Evolutionary conservation across 2,329 filamentous ascomycete genomes (phyloP).

Genomic region (Emericellopsis cladophorae): DNA sequence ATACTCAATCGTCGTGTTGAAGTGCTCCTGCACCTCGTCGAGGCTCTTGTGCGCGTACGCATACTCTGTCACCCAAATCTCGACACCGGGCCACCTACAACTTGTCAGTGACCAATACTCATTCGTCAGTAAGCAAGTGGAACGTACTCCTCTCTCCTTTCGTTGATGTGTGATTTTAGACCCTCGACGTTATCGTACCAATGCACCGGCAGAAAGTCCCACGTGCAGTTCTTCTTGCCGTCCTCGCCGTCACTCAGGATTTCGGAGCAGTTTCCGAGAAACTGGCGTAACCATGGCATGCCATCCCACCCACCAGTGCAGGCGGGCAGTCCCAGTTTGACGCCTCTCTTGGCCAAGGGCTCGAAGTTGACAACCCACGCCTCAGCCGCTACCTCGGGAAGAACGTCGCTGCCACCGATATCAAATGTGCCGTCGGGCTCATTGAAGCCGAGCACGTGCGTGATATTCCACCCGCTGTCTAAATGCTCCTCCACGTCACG

Average conservation of each 20-base stretch:
- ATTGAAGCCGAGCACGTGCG: constrained; percentile 64
- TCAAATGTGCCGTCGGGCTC: constrained; percentile 52
- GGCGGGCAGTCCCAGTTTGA: constrained; percentile 59
- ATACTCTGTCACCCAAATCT: constrained; percentile 73
- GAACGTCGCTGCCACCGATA: constrained; percentile 50
- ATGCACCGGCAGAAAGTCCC: constrained; percentile 51
- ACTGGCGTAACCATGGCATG: constrained; percentile 54
- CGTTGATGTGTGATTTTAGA: constrained; percentile 52
- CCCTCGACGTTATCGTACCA: constrained; percentile 62
- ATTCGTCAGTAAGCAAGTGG: neutral
- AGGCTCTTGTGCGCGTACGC: constrained; percentile 47
- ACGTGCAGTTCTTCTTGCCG: constrained; percentile 39
- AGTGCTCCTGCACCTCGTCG: constrained; percentile 48
- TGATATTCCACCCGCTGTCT: constrained; percentile 39
- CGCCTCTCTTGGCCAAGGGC: constrained; percentile 49
- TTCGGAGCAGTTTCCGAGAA: constrained; percentile 49
- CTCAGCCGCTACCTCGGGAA: constrained; percentile 46
- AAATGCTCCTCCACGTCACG: constrained; percentile 44
- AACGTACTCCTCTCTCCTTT: constrained; percentile 23
- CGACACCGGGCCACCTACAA: constrained; percentile 41
- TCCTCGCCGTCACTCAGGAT: constrained; percentile 31
- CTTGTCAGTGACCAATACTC: neutral
- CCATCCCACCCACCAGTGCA: constrained; percentile 50
- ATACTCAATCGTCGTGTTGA: constrained; percentile 52
- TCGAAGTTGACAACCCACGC: constrained; percentile 62